phyloP scores from a whole-genome alignment of 2,329 filamentous ascomycete genomes.

The Fulvia fulva region DNA sequence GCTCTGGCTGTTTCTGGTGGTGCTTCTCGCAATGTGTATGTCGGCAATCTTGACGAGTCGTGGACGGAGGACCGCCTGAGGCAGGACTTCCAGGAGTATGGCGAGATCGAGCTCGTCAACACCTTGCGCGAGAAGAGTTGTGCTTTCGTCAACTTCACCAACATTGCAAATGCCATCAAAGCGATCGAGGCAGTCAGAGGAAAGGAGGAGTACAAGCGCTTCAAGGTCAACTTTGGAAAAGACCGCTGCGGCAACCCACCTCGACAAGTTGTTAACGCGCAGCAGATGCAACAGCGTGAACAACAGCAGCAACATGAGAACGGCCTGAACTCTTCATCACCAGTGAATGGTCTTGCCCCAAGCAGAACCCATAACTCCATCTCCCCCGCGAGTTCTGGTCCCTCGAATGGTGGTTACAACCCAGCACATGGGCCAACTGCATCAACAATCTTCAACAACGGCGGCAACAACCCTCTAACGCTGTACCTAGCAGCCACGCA shows the following conservation, averaged over 20 bases:
- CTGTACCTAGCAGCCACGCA: slow-evolving; percentile 66
- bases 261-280: slow-evolving; percentile 67
- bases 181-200: slow-evolving; percentile 93
- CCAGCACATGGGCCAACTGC: slow-evolving; percentile 61
- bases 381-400: slow-evolving; percentile 56
- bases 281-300: slow-evolving; percentile 58
- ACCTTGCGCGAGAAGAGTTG: slow-evolving; percentile 97
- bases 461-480: slow-evolving; percentile 80
- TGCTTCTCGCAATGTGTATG: slow-evolving; percentile 96
- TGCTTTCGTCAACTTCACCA: slow-evolving; percentile 99
- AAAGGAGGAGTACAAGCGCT: slow-evolving; percentile 93
- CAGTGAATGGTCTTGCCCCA: slow-evolving; percentile 56
- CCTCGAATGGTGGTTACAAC: slow-evolving; percentile 57
- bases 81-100: slow-evolving; percentile 95
- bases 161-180: slow-evolving; percentile 99
- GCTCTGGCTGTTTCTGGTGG: slow-evolving; percentile 93
- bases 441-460: slow-evolving; percentile 72
- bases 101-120: slow-evolving; percentile 97
- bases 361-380: slow-evolving; percentile 55
- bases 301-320: slow-evolving; percentile 59
- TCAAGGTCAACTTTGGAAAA: slow-evolving; percentile 99
- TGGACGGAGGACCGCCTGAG: slow-evolving; percentile 95
- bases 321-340: slow-evolving; percentile 53
- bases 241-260: slow-evolving; percentile 96
- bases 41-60: slow-evolving; percentile 93